Conservation (phyloP, 352 stramenopile genomes). For the Phytophthora pistaciae region DNA sequence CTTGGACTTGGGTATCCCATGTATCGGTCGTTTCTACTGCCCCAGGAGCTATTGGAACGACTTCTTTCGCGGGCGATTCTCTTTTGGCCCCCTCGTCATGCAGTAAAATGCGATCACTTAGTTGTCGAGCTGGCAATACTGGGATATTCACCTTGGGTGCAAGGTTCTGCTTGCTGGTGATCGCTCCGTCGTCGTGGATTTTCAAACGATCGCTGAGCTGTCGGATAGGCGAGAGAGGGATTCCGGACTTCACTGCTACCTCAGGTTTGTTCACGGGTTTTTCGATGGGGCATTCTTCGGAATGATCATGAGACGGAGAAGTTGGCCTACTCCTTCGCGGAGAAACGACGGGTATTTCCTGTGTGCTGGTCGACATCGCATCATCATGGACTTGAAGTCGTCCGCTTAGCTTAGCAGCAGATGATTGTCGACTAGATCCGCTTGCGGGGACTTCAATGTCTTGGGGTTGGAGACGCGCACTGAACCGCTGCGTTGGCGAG, state of each 20-base stretch:
- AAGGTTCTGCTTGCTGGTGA: slow-evolving; percentile 11
- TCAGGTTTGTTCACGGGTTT: slow-evolving; percentile 2
- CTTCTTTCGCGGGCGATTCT: slow-evolving; percentile 6
- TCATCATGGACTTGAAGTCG: slow-evolving; percentile 26
- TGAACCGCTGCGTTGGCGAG: slow-evolving; percentile 12
- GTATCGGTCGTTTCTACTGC: slow-evolving; percentile 3
- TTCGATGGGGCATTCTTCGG: not conserved
- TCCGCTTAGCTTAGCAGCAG: slow-evolving; percentile 4
- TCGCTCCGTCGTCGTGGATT: slow-evolving; percentile 26
- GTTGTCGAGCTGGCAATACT: slow-evolving; percentile 15
- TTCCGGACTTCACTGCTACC: not conserved
- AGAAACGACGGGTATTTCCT: slow-evolving; percentile 12
- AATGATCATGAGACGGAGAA: slow-evolving; percentile 14
- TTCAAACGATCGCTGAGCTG: slow-evolving; percentile 27
- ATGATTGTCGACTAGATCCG: slow-evolving; percentile 19
- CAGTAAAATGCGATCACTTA: slow-evolving; percentile 18
- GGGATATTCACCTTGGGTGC: slow-evolving; percentile 8
- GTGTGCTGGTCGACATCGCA: slow-evolving; percentile 15
- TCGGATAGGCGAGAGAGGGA: slow-evolving; percentile 21
- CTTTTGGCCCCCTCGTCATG: slow-evolving; percentile 16
- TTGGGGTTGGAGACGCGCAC: slow-evolving; percentile 14
- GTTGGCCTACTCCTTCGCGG: slow-evolving; percentile 16
- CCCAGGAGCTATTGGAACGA: not conserved
- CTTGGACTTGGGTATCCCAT: slow-evolving; percentile 1
- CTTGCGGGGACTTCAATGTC: slow-evolving; percentile 8